Conservation (phyloP, 169 alveolate species). For the Theileria equi region DNA sequence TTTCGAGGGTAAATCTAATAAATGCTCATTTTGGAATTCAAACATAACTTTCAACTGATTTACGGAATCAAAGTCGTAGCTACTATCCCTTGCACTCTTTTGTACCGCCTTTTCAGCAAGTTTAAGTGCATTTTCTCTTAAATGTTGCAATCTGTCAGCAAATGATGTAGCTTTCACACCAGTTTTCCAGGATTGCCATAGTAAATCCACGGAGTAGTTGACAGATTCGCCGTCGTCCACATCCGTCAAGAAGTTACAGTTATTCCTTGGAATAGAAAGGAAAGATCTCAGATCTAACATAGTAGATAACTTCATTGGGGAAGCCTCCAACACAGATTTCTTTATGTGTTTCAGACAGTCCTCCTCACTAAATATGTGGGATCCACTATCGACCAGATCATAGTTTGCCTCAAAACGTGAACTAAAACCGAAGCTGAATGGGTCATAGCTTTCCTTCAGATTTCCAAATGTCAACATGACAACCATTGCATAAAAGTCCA, state of each 20-base stretch:
- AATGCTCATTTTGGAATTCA: not conserved
- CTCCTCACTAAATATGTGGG: not conserved
- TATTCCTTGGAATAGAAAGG: conserved; percentile 3
- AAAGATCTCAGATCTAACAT: conserved; percentile 9
- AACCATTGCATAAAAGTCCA: conserved; percentile 3
- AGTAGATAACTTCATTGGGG: not conserved
- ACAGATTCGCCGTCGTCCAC: not conserved
- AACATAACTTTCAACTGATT: not conserved
- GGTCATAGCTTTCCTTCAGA: not conserved
- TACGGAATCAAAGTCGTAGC: conserved; percentile 13
- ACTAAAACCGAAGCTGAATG: conserved; percentile 19
- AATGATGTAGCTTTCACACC: not conserved
- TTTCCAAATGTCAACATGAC: not conserved
- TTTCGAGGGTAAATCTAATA: not conserved
- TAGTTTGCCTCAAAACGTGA: not conserved
- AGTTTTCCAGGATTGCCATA: conserved; percentile 4
- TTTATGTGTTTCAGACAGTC: conserved; percentile 1
- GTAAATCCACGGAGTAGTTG: conserved; percentile 7
- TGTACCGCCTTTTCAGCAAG: conserved; percentile 1
- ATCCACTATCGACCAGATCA: not conserved
- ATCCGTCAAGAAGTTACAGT: conserved; percentile 1
- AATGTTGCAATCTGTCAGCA: not conserved
- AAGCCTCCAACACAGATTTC: not conserved
- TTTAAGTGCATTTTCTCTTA: conserved; percentile 8
- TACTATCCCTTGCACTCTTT: not conserved